Conservation (phyloP, 192 early-diverging fungal species). For the Gamsiella multidivaricata region DNA sequence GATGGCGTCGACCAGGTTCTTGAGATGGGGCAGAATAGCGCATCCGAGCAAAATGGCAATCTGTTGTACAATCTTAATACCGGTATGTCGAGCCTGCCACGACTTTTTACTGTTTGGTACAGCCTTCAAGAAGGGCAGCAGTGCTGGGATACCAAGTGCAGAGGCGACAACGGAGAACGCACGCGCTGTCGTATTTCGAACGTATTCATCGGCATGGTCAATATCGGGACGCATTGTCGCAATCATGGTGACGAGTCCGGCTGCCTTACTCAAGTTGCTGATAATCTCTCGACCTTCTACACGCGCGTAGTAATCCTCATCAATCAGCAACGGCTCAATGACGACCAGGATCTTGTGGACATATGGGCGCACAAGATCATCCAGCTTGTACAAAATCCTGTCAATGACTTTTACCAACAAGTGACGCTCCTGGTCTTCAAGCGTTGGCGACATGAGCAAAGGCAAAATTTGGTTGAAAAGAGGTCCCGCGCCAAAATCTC, state of each 20-base stretch:
- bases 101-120: constrained; percentile 95
- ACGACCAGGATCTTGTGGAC: constrained; percentile 99
- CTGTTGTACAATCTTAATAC: constrained; percentile 97
- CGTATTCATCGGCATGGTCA: constrained; percentile 97
- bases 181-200: constrained; percentile 96
- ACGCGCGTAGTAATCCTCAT: constrained; percentile 97
- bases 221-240: constrained; percentile 99
- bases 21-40: constrained; percentile 94
- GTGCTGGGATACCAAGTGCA: constrained; percentile 93
- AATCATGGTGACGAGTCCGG: constrained; percentile 97
- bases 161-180: constrained; percentile 98
- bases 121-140: constrained; percentile 95
- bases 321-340: constrained; percentile 96
- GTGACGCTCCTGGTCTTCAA: constrained; percentile 99
- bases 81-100: constrained; percentile 99
- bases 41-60: constrained; percentile 95
- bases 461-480: constrained; percentile 97
- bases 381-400: constrained; percentile 94
- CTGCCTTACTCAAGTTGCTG: constrained; percentile 96
- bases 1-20: constrained; percentile 91
- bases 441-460: constrained; percentile 93
- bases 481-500: constrained; percentile 93
- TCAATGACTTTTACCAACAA: constrained; percentile 98
- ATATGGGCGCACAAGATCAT: constrained; percentile 94
- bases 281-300: constrained; percentile 98